Base-by-base conservation (phyloP, 306 rosid genomes). In the Malus domestica region DNA sequence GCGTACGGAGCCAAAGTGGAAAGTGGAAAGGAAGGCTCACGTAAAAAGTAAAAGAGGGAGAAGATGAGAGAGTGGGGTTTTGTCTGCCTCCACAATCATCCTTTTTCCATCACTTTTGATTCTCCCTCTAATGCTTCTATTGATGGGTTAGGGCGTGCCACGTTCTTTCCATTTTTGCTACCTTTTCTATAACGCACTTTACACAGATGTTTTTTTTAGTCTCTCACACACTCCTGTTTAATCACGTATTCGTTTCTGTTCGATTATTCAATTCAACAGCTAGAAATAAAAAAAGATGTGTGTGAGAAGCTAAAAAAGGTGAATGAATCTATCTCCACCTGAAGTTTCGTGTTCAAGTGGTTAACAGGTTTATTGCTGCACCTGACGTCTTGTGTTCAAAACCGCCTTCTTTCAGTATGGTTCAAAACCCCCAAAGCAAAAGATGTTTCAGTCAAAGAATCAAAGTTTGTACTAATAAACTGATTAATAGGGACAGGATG, bases 51-150 rank as follows among this genome's bases (percentile, higher is more conserved):
- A 55, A 16, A 18, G 29, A 38, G 30, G 23, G 40, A 20, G 54
- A 20, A 22, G 40, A 49, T 4, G 23, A 22, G 20, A 49, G 83
- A 49, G 83, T 76, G 76, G 85, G 78, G 57, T 40, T 85, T 85
- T 81, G 77, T 80, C 78, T 81, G 82, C 86, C 80, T 83, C 82
- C 80, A 79, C 81, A 79, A 79, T 87, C 76, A 77, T 80, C 79
- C 71, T 67, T 77, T 82, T 81, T 75, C 69, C 69, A 10, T 35
- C 70, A 75, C 79, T 76, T 69, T 73, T 61, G 44, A 83, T 85
- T 85, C 84, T 75, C 65, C 59, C 27, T 66, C 23, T 70, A 85
- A 59, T 79, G 60, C 66, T 22, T 38, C 58, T 32, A 42, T 29
- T 12, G 73, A 60, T 80, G 89, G 89, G 73, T 61, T 25, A 70